Percentiles rank a stretch among this genome's conserved stretches.
phyloP scores from a whole-genome alignment of 1,284 basidiomycete genomes.

The Naganishia liquefaciens region DNA sequence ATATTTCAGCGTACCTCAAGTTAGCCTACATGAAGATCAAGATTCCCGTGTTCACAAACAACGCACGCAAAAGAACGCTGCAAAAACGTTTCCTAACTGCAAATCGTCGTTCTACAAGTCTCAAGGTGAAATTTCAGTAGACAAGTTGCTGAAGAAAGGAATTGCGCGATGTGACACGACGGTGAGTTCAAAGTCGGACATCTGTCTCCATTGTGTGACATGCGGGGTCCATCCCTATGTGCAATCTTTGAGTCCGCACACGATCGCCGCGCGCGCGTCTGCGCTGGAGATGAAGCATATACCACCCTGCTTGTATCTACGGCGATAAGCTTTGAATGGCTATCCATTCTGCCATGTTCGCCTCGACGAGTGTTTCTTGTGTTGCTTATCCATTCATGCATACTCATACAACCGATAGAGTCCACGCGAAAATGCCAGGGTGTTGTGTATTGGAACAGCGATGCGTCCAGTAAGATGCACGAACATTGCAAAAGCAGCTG shows the following conservation, averaged over 20 bases:
- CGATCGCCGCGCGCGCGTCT: too few relatives aligned
- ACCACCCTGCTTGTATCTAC: too few relatives aligned
- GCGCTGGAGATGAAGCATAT: too few relatives aligned
- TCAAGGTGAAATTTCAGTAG: neutral
- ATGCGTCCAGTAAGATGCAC: neutral
- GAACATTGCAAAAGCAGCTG: neutral
- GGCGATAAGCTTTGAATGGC: too few relatives aligned
- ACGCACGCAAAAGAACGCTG: neutral
- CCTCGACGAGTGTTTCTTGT: neutral
- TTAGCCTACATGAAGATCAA: slow-evolving; percentile 12
- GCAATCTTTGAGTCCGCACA: too few relatives aligned
- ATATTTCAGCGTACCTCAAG: slow-evolving; percentile 17
- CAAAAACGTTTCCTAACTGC: neutral
- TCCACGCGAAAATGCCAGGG: slow-evolving; percentile 10
- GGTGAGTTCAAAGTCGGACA: too few relatives aligned
- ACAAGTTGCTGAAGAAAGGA: too few relatives aligned
- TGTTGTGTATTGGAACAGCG: neutral
- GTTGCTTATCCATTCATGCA: slow-evolving; percentile 12
- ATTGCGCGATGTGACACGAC: too few relatives aligned
- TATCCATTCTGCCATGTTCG: too few relatives aligned
- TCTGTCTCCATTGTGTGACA: too few relatives aligned
- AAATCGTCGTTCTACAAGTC: neutral
- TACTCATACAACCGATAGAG: slow-evolving; percentile 15
- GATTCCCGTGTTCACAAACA: slow-evolving; percentile 6
- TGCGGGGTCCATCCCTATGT: too few relatives aligned